A percentile compares a stretch with the other conserved stretches of the same genome.
Conservation (phyloP, 202 grass and related monocot genomes). For the Panicum hallii region DNA sequence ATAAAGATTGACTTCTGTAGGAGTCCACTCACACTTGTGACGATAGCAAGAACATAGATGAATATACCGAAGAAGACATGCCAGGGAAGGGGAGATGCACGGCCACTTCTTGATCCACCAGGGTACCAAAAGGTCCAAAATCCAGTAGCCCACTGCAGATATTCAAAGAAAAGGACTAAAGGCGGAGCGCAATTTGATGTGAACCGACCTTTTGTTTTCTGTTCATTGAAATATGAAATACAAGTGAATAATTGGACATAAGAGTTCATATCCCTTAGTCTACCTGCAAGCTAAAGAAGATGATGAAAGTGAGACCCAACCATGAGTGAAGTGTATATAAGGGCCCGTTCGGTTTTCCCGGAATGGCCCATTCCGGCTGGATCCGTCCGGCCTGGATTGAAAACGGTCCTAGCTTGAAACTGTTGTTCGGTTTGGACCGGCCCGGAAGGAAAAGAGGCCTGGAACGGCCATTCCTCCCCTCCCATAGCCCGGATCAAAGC, state of each 20-base stretch:
- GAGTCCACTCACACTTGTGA: slow-evolving; percentile 82
- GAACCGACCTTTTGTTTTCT: neutral
- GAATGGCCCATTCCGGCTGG: no score
- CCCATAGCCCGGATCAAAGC: no score
- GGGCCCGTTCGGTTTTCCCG: no score
- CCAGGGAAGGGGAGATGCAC: slow-evolving; percentile 83
- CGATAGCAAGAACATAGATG: slow-evolving; percentile 79
- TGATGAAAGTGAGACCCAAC: slow-evolving; percentile 76
- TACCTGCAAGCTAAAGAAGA: slow-evolving; percentile 86
- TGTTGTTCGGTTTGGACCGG: no score
- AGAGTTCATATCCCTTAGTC: slow-evolving; percentile 27
- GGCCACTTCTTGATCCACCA: slow-evolving; percentile 80
- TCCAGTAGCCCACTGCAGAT: slow-evolving; percentile 75
- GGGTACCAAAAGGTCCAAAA: slow-evolving; percentile 97
- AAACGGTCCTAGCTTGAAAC: no score
- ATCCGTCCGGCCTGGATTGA: no score
- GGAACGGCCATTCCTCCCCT: no score
- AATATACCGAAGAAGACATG: slow-evolving; percentile 85
- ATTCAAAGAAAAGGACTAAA: slow-evolving; percentile 30
- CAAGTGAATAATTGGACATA: slow-evolving; percentile 9
- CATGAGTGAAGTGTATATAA: slow-evolving; percentile 98
- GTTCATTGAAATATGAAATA: slow-evolving; percentile 12
- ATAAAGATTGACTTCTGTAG: slow-evolving; percentile 97
- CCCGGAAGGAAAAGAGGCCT: no score
- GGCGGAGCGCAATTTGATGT: slow-evolving; percentile 1